A percentile compares a stretch with the other conserved stretches of the same genome.
phyloP scores from a whole-genome alignment of 768 basidiomycete species.

The Cyclocybe cylindracea region DNA sequence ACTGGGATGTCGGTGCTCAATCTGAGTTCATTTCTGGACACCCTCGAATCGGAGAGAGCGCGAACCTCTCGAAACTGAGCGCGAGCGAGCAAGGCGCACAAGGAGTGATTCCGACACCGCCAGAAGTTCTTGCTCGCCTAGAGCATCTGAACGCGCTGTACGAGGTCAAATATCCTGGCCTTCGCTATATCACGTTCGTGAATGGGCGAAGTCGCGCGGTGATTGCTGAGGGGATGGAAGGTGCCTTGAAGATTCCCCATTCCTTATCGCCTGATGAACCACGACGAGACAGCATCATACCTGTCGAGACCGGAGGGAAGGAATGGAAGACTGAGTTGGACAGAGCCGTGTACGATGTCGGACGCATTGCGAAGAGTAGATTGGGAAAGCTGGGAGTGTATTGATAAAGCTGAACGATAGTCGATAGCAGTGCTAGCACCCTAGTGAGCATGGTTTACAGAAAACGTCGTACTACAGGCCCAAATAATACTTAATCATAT shows the following conservation, averaged over 20 bases:
- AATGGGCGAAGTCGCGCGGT: slow-evolving; percentile 74
- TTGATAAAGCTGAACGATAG: slow-evolving; percentile 6
- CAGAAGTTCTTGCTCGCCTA: slow-evolving; percentile 73
- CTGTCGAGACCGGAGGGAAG: slow-evolving; percentile 36
- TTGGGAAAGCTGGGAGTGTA: slow-evolving; percentile 46
- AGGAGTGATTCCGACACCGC: slow-evolving; percentile 55
- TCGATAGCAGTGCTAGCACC: background rate
- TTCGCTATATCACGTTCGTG: slow-evolving; percentile 92
- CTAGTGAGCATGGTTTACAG: slow-evolving; percentile 6
- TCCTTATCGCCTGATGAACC: slow-evolving; percentile 48
- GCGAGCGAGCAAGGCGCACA: slow-evolving; percentile 74
- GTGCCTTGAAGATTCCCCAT: slow-evolving; percentile 52
- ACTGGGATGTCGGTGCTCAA: slow-evolving; percentile 51
- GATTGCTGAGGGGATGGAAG: slow-evolving; percentile 82
- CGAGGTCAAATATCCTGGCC: slow-evolving; percentile 67
- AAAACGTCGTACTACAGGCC: background rate
- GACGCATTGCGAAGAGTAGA: slow-evolving; percentile 74
- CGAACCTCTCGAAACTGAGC: slow-evolving; percentile 73
- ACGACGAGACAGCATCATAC: slow-evolving; percentile 32
- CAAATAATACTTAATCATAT: background rate
- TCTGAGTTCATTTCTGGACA: slow-evolving; percentile 79
- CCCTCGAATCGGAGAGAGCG: slow-evolving; percentile 86
- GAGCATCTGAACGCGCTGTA: slow-evolving; percentile 77
- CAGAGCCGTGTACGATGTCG: slow-evolving; percentile 74
- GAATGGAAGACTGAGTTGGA: slow-evolving; percentile 69